Evolutionary conservation across 2,329 filamentous ascomycete genomes (phyloP).

Genomic region (Sordariomycetes sp.): DNA sequence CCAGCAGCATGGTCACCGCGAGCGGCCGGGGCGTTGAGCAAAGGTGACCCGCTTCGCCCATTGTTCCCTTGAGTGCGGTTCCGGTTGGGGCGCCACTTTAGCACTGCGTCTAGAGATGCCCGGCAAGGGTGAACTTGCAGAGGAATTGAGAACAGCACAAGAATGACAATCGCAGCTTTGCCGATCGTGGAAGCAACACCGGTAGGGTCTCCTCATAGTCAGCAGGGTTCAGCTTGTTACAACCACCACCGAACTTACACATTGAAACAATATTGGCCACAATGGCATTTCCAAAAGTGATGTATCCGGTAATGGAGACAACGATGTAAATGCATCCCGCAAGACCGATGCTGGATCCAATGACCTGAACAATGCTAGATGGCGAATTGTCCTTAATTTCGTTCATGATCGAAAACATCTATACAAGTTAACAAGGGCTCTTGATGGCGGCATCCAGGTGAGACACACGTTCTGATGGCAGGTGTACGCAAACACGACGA

Average conservation of each 20-base stretch:
- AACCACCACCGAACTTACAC: slow-evolving; percentile 45
- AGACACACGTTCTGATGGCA: slow-evolving; percentile 85
- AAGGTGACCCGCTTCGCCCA: slow-evolving; percentile 28
- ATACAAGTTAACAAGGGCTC: slow-evolving; percentile 15
- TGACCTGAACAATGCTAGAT: slow-evolving; percentile 63
- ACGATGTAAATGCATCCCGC: slow-evolving; percentile 83
- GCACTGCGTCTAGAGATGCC: slow-evolving; percentile 88
- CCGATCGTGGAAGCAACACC: slow-evolving; percentile 77
- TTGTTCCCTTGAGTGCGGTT: slow-evolving; percentile 20
- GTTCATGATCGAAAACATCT: slow-evolving; percentile 99
- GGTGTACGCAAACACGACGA: slow-evolving; percentile 98
- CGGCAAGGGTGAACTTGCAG: slow-evolving; percentile 93
- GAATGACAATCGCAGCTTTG: slow-evolving; percentile 87
- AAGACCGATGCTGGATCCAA: slow-evolving; percentile 75
- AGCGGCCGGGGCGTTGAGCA: slow-evolving; percentile 27
- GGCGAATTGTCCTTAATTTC: slow-evolving; percentile 84
- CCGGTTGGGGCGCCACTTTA: slow-evolving; percentile 73
- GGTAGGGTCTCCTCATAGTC: slow-evolving; percentile 21
- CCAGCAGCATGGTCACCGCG: slow-evolving; percentile 44
- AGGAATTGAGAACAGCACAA: slow-evolving; percentile 94
- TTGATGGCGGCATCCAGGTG: not conserved
- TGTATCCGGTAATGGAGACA: slow-evolving; percentile 88
- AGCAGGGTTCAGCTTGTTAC: not conserved
- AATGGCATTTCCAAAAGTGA: slow-evolving; percentile 88
- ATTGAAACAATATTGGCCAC: slow-evolving; percentile 89